These are phyloP conservation scores for Rosellinia necatrix DNA, from an alignment of 2,329 filamentous ascomycete genomes.

Conservation along the genomic window DNA sequence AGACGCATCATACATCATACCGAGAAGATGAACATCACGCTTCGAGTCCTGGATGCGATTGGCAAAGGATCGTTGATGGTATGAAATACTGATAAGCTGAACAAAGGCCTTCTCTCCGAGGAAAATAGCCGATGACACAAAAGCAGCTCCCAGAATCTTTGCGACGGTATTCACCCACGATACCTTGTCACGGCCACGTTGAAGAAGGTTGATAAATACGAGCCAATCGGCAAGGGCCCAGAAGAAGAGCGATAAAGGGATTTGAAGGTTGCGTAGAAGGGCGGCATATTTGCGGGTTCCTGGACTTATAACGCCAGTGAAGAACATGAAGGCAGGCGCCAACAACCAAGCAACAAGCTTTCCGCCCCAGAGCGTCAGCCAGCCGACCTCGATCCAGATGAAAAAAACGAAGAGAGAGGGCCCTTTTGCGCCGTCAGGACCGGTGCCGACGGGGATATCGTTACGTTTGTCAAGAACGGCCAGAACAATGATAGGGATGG, in stretches of 20 bases:
- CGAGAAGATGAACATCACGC: conserved; percentile 78
- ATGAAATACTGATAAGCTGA: conserved; percentile 82
- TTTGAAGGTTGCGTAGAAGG: conserved; percentile 66
- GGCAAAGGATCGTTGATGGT: conserved; percentile 83
- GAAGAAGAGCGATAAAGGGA: conserved; percentile 70
- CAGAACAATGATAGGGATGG: conserved; percentile 64
- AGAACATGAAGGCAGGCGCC: conserved; percentile 68
- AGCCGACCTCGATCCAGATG: conserved; percentile 71
- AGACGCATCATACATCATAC: conserved; percentile 88
- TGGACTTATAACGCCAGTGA: conserved; percentile 70
- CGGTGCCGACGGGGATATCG: conserved; percentile 46
- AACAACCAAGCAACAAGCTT: conserved; percentile 67
- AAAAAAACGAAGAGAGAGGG: conserved; percentile 65
- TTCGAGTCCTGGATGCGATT: conserved; percentile 88
- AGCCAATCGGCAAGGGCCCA: conserved; percentile 68
- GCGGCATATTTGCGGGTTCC: conserved; percentile 73
- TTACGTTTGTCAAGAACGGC: conserved; percentile 47
- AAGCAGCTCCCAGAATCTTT: conserved; percentile 67
- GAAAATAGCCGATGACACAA: conserved; percentile 72
- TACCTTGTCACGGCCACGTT: conserved; percentile 42
- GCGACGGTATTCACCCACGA: conserved; percentile 63
- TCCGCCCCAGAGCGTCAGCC: conserved; percentile 69
- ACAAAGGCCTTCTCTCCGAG: conserved; percentile 79
- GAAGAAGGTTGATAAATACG: conserved; percentile 63
- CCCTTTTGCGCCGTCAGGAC: conserved; percentile 40